Evolutionary conservation across 805 yeast genomes (phyloP), one percentile per base, ranked within the genome.

Genomic region (Tetrapisispora nanseiensis): DNA sequence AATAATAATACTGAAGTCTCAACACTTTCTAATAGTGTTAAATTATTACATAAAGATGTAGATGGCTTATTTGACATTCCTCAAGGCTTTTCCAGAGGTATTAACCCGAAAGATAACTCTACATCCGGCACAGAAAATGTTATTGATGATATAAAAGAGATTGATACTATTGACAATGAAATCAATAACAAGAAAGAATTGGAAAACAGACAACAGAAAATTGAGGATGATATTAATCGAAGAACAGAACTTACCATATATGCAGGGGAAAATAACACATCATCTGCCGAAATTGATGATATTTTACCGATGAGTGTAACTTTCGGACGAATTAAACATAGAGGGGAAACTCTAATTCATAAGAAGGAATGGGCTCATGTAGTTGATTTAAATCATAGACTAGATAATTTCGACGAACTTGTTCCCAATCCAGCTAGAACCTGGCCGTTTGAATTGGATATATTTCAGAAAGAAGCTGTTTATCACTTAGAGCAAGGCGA

Each of bases 401-500:
- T 92, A 43, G 84, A 81, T 20, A 87, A 92, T 59, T 92, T 92
- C 57, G 70, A 75, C 16, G 95, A 89, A 53, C 67, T 92, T 39
- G 86, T 92, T 6, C 97, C 98, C 0, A 79, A 84, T 47, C 90
- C 90, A 69, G 98, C 98, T 0, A 69, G 95, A 40, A 77, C 72
- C 33, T 92, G 95, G 92, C 97, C 98, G 0, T 92, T 92, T 56
- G 90, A 87, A 59, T 70, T 92, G 37, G 99, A 92, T 65, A 80
- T 83, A 27, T 92, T 92, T 65, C 99, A 92, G 60, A 87, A 92
- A 57, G 97, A 92, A 64, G 98, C 99, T 0, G 83, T 92, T 0
- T 92, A 84, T 57, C 97, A 89, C 62, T 69, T 92, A 46, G 99
- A 92, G 57, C 95, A 87, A 62, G 97, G 97, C 30, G 98, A 92